A percentile compares a stretch with the other conserved stretches of the same genome.
Evolutionary conservation across 208 protist species (phyloP).

Genomic region (Trypanosoma caninum): DNA sequence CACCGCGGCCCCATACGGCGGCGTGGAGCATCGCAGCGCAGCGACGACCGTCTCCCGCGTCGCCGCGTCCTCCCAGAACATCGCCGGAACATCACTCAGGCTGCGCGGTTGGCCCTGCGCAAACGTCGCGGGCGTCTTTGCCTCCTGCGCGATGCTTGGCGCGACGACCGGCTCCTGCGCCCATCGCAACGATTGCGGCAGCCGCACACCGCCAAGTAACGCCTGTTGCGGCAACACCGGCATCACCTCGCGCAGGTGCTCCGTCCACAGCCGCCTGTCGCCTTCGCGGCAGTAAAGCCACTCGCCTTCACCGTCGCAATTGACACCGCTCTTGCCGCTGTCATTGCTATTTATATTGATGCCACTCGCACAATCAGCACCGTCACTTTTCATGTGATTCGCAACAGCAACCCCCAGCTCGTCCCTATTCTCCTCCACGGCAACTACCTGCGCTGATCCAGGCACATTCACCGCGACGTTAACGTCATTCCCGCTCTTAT

Average conservation of each 20-base stretch:
- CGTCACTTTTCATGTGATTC: not conserved
- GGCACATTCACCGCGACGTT: too few species aligned
- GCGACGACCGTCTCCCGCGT: conserved; percentile 8
- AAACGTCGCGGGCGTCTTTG: conserved; percentile 51
- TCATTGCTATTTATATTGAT: not conserved
- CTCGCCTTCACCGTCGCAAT: conserved; percentile 10
- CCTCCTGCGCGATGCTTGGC: conserved; percentile 44
- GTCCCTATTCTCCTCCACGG: conserved; percentile 1
- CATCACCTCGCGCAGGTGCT: conserved; percentile 77
- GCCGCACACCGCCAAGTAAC: conserved; percentile 46
- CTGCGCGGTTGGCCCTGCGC: conserved; percentile 51
- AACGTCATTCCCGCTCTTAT: too few species aligned
- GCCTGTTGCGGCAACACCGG: conserved; percentile 73
- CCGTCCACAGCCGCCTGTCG: conserved; percentile 81
- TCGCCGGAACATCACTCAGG: conserved; percentile 18
- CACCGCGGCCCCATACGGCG: conserved; percentile 32
- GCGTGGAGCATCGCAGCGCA: conserved; percentile 22
- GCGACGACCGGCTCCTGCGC: conserved; percentile 47
- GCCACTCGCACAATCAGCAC: not conserved
- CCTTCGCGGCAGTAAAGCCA: conserved; percentile 83
- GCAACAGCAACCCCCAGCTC: not conserved
- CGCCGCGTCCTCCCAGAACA: conserved; percentile 28
- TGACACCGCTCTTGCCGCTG: not conserved
- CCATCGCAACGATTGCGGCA: conserved; percentile 25
- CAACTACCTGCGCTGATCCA: too few species aligned